phyloP scores from a whole-genome alignment of 352 stramenopile species.

The Phytopythium chamaehyphon region DNA sequence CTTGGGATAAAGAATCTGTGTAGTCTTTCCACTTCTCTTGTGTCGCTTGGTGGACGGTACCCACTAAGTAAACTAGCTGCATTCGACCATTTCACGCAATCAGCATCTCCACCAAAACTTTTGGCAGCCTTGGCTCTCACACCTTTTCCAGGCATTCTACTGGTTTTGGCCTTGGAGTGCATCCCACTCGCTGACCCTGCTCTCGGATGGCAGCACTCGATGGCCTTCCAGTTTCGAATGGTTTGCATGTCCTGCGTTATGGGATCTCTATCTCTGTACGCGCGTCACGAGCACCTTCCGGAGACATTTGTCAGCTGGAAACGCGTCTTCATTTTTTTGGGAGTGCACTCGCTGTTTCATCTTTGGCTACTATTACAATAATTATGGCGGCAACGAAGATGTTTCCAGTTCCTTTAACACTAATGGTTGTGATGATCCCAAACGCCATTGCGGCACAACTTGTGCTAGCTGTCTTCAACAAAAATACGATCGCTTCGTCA shows the following conservation, averaged over 20 bases:
- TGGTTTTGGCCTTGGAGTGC: constrained; percentile 15
- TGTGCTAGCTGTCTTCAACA: not conserved
- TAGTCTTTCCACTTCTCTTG: too few relatives aligned
- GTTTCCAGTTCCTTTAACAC: too few relatives aligned
- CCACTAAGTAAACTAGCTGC: constrained; percentile 10
- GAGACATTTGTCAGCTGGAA: not conserved
- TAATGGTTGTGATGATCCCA: too few relatives aligned
- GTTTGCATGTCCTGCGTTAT: not conserved
- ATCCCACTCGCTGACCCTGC: constrained; percentile 17
- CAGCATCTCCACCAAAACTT: not conserved
- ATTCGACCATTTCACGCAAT: constrained; percentile 8
- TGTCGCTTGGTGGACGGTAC: constrained; percentile 2
- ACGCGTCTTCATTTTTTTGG: too few relatives aligned
- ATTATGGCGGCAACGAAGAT: too few relatives aligned
- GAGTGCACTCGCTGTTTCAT: too few relatives aligned
- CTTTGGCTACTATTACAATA: too few relatives aligned
- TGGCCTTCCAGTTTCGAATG: not conserved
- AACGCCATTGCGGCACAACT: not conserved
- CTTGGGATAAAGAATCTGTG: too few relatives aligned
- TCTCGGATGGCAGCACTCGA: not conserved
- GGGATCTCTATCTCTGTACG: not conserved
- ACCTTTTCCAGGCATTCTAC: constrained; percentile 12
- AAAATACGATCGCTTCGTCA: not conserved
- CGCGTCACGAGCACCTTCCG: not conserved
- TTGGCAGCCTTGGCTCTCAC: not conserved